Evolutionary conservation across 2,329 filamentous ascomycete species (phyloP), one percentile per base, ranked within the genome.

Genomic region (Parafenestella ontariensis): DNA sequence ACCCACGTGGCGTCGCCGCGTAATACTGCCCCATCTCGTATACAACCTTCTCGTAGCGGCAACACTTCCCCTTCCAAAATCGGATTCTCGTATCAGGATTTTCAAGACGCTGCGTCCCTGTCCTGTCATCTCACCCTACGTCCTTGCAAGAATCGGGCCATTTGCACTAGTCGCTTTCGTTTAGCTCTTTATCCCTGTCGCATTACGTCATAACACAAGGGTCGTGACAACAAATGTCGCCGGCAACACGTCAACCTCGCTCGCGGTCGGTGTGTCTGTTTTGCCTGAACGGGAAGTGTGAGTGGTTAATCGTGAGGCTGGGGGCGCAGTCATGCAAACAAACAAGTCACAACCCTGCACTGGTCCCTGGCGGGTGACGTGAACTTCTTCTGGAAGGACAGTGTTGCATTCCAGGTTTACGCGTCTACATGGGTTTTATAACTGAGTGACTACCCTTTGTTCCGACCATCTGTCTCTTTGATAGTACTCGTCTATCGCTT

Each of bases 191-290:
- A 45, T 17, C 53, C 53, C 39, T 44, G 44, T 21, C 45, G 8
- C 10, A n/a, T n/a, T 61, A 47, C 61, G 61, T 63, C 61, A 63
- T 59, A 24, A 8, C 31, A 15, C 49, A 47, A 55, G 61, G 56
- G 44, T 52, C 46, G 13, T 29, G 42, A 47, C 55, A 59, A 56
- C 59, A 49, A 43, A 28, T 15, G 49, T n/a, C n/a, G 46, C 44
- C 52, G 40, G 39, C 51, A 58, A 53, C 64, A 67, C 64, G 64
- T 67, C 61, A 59, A 67, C 57, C 40, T 41, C n/a, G n/a, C n/a
- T 26, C 17, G 47, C 54, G 52, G 58, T 56, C 59, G 49, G 52
- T 61, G 59, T 62, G 57, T 45, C 41, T 49, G 48, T 36, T 53
- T 36, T 43, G 41, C 52, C 50, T 21, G 18, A 46, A 58, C 47